Percentiles rank a stretch among this genome's conserved stretches.
phyloP scores from a whole-genome alignment of 306 rosid genomes.

The Glycine latifolia region DNA sequence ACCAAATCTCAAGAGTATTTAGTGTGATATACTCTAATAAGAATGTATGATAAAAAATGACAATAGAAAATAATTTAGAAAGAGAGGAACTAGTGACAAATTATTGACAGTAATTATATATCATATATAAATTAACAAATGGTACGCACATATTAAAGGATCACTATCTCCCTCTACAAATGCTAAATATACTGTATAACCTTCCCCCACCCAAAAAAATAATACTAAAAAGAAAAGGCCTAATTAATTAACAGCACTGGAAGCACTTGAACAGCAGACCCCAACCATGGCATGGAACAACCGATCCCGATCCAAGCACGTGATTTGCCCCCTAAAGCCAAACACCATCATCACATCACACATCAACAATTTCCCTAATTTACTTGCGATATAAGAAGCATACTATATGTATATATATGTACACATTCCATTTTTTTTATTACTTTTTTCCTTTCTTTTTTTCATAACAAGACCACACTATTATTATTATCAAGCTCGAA shows the following conservation, averaged over 20 bases:
- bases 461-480: slow-evolving; percentile 68
- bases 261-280: slow-evolving; percentile 26
- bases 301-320: slow-evolving; percentile 45
- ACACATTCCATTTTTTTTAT: not conserved
- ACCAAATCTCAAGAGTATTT: too few species aligned
- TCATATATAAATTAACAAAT: slow-evolving; percentile 33
- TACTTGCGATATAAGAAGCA: slow-evolving; percentile 19
- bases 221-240: slow-evolving; percentile 3
- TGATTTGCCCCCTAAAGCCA: slow-evolving; percentile 52
- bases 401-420: slow-evolving; percentile 11
- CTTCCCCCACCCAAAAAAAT: slow-evolving; percentile 30
- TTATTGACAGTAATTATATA: not conserved
- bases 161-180: slow-evolving; percentile 35
- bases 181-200: slow-evolving; percentile 28
- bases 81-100: not conserved
- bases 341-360: slow-evolving; percentile 51
- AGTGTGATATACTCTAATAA: too few species aligned
- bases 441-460: slow-evolving; percentile 32
- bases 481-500: slow-evolving; percentile 69
- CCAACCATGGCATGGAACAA: slow-evolving; percentile 46
- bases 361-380: slow-evolving; percentile 42
- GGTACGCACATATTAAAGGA: slow-evolving; percentile 35
- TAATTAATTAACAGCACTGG: slow-evolving; percentile 35
- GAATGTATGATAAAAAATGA: too few species aligned
- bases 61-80: not conserved